A percentile compares a stretch with the other conserved stretches of the same genome.
Conservation (phyloP, 1,284 basidiomycete species). For the Malassezia restricta region DNA sequence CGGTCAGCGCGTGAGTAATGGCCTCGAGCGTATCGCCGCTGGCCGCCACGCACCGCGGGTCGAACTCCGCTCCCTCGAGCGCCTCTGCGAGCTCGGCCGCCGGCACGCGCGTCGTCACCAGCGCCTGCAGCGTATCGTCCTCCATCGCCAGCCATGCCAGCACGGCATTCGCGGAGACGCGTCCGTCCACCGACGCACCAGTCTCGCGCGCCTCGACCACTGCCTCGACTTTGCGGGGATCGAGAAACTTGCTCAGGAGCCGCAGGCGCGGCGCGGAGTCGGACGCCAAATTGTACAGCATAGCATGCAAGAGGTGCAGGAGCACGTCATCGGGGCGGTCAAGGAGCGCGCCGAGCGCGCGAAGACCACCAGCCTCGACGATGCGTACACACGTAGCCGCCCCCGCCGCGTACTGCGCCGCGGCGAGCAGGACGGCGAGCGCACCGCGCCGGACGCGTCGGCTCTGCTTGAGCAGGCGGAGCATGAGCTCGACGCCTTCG, state of each 20-base stretch:
- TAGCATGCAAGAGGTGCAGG: constrained; percentile 71
- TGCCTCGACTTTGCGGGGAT: constrained; percentile 75
- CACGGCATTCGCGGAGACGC: constrained; percentile 69
- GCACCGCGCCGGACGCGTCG: constrained; percentile 54
- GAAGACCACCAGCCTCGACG: constrained; percentile 73
- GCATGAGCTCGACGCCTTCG: constrained; percentile 92
- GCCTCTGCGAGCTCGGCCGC: neutral
- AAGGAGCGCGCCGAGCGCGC: constrained; percentile 73
- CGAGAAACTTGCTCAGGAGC: constrained; percentile 82
- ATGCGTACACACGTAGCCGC: constrained; percentile 63
- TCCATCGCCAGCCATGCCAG: constrained; percentile 94
- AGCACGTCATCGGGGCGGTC: constrained; percentile 65
- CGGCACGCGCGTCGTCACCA: constrained; percentile 4
- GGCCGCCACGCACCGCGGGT: neutral
- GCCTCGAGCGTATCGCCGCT: constrained; percentile 17
- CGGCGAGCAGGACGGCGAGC: constrained; percentile 72
- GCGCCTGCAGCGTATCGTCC: constrained; percentile 62
- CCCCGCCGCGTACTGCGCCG: constrained; percentile 69
- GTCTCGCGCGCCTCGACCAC: constrained; percentile 72
- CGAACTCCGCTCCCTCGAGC: neutral
- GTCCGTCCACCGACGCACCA: constrained; percentile 55
- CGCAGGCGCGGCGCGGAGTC: constrained; percentile 71
- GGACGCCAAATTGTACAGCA: constrained; percentile 76
- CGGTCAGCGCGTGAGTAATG: constrained; percentile 29
- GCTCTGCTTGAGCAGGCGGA: constrained; percentile 78